Percentiles rank a stretch among this genome's conserved stretches.
Conservation (phyloP, 805 yeast genomes). For the Sugiyamaella mastotermitis region DNA sequence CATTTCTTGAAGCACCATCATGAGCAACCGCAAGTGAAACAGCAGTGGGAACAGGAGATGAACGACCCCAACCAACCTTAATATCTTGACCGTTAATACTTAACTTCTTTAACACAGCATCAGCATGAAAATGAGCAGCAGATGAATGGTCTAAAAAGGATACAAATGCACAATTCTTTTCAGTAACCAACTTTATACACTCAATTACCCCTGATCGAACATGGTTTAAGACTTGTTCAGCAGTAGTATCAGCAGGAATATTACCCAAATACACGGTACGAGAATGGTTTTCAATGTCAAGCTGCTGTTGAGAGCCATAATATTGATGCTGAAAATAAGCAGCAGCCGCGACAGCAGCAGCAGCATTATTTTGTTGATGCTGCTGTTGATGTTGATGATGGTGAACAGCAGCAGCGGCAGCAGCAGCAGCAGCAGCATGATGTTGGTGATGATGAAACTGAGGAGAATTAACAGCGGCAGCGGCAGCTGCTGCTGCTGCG, state of each 20-base stretch:
- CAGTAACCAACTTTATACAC: conserved; percentile 63
- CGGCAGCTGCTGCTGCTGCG: conserved; percentile 11
- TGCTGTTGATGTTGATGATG: too few species aligned
- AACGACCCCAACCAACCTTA: conserved; percentile 90
- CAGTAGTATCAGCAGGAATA: conserved; percentile 72
- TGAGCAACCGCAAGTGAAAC: conserved; percentile 71
- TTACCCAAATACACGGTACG: conserved; percentile 90
- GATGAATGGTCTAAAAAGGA: conserved; percentile 85
- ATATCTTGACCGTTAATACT: conserved; percentile 76
- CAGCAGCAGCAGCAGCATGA: too few species aligned
- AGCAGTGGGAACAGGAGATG: conserved; percentile 65
- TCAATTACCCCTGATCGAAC: conserved; percentile 89
- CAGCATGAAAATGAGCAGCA: conserved; percentile 88
- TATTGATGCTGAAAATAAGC: conserved; percentile 14
- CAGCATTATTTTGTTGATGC: too few species aligned
- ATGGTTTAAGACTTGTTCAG: conserved; percentile 79
- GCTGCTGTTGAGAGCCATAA: conserved; percentile 11
- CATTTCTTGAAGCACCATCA: conserved; percentile 91
- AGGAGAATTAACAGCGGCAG: conserved; percentile 7
- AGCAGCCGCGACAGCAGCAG: conserved; percentile 9
- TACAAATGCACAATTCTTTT: conserved; percentile 83
- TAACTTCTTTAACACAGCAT: conserved; percentile 78
- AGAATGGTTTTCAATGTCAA: conserved; percentile 19
- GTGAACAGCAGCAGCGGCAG: conserved; percentile 14
- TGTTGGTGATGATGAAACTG: too few species aligned